These are phyloP conservation scores for Elaphomyces granulatus DNA, from an alignment of 495 filamentous ascomycete genomes.

Conservation along the genomic window DNA sequence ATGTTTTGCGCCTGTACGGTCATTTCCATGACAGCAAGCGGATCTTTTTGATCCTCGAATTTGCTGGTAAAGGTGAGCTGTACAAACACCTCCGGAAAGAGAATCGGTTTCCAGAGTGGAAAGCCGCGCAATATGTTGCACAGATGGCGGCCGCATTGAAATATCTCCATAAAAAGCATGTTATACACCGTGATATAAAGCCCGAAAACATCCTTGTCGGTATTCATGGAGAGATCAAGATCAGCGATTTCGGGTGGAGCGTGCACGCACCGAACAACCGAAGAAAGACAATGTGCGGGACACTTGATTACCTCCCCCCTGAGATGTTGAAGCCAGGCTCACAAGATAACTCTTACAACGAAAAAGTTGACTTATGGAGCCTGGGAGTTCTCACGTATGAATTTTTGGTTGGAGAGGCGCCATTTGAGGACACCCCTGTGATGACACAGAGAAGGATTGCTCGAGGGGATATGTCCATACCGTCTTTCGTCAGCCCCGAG, in stretches of 20 bases:
- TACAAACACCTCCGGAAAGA: slow-evolving; percentile 93
- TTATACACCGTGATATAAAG: slow-evolving; percentile 98
- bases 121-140: slow-evolving; percentile 93
- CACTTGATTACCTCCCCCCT: slow-evolving; percentile 89
- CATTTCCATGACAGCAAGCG: slow-evolving; percentile 97
- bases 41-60: slow-evolving; percentile 92
- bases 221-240: slow-evolving; percentile 96
- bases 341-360: slow-evolving; percentile 73
- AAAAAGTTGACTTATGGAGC: slow-evolving; percentile 95
- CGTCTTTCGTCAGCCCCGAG: slow-evolving; percentile 78
- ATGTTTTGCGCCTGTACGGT: slow-evolving; percentile 84
- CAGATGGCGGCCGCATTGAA: slow-evolving; percentile 91
- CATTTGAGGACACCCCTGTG: slow-evolving; percentile 87
- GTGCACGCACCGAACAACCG: slow-evolving; percentile 95
- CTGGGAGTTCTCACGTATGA: slow-evolving; percentile 93
- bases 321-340: slow-evolving; percentile 84
- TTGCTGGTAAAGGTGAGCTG: slow-evolving; percentile 85
- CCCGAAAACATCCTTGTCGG: slow-evolving; percentile 97
- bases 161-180: slow-evolving; percentile 93
- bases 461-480: slow-evolving; percentile 82
- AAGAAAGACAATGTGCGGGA: slow-evolving; percentile 91
- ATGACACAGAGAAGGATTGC: slow-evolving; percentile 92
- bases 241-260: slow-evolving; percentile 97
- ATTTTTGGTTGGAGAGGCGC: slow-evolving; percentile 89
- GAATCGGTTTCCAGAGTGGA: slow-evolving; percentile 84